Evolutionary conservation across 2,329 filamentous ascomycete genomes (phyloP), one percentile per base, ranked within the genome.

Genomic region (Diatrype stigma): DNA sequence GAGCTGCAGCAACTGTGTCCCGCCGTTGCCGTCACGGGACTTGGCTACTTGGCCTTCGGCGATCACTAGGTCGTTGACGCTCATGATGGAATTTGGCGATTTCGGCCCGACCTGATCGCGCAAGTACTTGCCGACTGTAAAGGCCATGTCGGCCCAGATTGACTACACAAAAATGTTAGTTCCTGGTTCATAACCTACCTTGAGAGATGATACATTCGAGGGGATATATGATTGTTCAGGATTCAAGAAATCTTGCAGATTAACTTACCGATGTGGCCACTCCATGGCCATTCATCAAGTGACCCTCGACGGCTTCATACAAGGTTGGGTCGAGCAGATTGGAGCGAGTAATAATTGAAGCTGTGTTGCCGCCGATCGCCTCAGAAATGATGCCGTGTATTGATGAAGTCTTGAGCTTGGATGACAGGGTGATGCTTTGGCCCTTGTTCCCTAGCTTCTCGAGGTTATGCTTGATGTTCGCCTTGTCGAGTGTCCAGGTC

Each of bases 401-500:
- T n/a, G n/a, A n/a, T n/a, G n/a, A n/a, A n/a, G n/a, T n/a, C n/a
- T n/a, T n/a, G n/a, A n/a, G n/a, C n/a, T n/a, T n/a, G n/a, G n/a
- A n/a, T n/a, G n/a, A n/a, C n/a, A n/a, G n/a, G n/a, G n/a, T n/a
- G n/a, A n/a, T n/a, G n/a, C n/a, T n/a, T n/a, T n/a, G n/a, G n/a
- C n/a, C n/a, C n/a, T n/a, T n/a, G n/a, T n/a, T n/a, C n/a, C n/a
- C n/a, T n/a, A n/a, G n/a, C 35, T 38, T 38, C 35, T 38, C 35
- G 2, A 2, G 12, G 62, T 76, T 76, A 77, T 76, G 83, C 14
- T 42, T 51, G 0, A 26, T 47, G 32, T 50, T 50, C 1, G 51
- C 60, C 74, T 91, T 91, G 54, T 78, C 83, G 35, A 90, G 73
- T 21, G 78, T 81, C 83, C 86, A 91, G 67, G 90, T 84, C 54